Conservation (phyloP, 208 protist genomes). For the Angomonas deanei region DNA sequence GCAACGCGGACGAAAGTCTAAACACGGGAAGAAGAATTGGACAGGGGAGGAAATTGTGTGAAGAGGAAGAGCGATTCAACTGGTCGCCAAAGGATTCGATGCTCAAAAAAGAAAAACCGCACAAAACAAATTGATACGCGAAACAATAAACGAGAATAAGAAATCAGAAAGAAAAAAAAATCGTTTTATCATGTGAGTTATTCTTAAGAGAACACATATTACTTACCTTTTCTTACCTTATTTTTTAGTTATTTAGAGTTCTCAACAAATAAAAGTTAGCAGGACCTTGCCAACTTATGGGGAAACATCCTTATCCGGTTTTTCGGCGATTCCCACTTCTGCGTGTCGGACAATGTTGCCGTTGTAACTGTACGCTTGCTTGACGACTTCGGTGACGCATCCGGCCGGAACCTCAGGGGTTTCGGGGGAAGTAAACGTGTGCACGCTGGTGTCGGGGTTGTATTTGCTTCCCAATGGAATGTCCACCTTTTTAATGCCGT, state of each 20-base stretch:
- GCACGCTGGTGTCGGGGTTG: slow-evolving; percentile 28
- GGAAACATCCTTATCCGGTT: slow-evolving; percentile 2
- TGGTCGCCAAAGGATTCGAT: background rate
- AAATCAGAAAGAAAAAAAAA: slow-evolving; percentile 16
- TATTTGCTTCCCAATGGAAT: slow-evolving; percentile 27
- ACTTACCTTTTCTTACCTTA: too few relatives aligned
- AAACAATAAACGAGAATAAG: slow-evolving; percentile 1
- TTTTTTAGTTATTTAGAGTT: too few relatives aligned
- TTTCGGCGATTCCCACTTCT: slow-evolving; percentile 53
- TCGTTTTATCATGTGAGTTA: background rate
- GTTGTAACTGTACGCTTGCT: slow-evolving; percentile 41
- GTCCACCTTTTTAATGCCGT: slow-evolving; percentile 35
- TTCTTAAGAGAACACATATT: too few relatives aligned
- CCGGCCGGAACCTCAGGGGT: slow-evolving; percentile 17
- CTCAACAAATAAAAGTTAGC: background rate
- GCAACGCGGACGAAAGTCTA: background rate
- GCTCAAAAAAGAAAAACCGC: slow-evolving; percentile 3
- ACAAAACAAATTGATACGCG: slow-evolving; percentile 7
- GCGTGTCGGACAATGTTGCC: slow-evolving; percentile 36
- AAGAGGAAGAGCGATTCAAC: too few relatives aligned
- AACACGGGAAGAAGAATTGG: slow-evolving; percentile 8
- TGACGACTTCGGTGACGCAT: slow-evolving; percentile 46
- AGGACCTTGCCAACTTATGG: background rate
- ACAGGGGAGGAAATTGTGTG: background rate
- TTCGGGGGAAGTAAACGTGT: slow-evolving; percentile 36